Evolutionary conservation across 2,329 filamentous ascomycete species (phyloP).

Genomic region (Aspergillus costaricaensis): DNA sequence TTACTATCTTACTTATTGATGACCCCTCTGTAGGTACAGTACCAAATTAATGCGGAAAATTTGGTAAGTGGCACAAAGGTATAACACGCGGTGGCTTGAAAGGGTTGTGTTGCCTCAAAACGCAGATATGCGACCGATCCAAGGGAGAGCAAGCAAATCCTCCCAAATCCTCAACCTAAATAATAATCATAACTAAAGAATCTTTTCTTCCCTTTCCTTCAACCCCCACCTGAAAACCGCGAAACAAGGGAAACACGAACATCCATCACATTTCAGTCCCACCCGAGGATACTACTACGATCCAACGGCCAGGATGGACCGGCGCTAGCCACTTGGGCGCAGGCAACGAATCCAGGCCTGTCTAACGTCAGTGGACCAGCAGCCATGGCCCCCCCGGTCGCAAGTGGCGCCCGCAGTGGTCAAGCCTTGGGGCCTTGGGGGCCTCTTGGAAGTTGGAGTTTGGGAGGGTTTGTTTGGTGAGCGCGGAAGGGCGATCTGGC

Average conservation of each 20-base stretch:
- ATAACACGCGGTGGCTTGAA: not conserved
- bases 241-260: conserved; percentile 15
- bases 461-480: conserved; percentile 16
- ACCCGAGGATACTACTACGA: conserved; percentile 21
- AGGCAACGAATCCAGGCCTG: conserved; percentile 20
- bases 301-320: conserved; percentile 27
- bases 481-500: conserved; percentile 23
- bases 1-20: no score
- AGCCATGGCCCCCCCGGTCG: conserved; percentile 15
- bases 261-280: conserved; percentile 19
- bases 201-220: not conserved
- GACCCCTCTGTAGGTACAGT: no score
- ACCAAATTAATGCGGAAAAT: not conserved
- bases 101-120: not conserved
- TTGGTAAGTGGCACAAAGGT: not conserved
- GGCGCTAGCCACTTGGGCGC: conserved; percentile 18
- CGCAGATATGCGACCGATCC: not conserved
- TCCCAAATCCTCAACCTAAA: not conserved
- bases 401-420: conserved; percentile 25
- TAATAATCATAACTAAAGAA: not conserved
- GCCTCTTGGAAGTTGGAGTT: conserved; percentile 1
- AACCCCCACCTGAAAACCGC: conserved; percentile 1
- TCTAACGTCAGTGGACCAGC: conserved; percentile 24
- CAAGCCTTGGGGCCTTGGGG: conserved; percentile 17
- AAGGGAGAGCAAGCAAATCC: not conserved